Evolutionary conservation across 1,284 basidiomycete genomes (phyloP), one percentile per base, ranked within the genome.

Genomic region (Phaffia rhodozyma): DNA sequence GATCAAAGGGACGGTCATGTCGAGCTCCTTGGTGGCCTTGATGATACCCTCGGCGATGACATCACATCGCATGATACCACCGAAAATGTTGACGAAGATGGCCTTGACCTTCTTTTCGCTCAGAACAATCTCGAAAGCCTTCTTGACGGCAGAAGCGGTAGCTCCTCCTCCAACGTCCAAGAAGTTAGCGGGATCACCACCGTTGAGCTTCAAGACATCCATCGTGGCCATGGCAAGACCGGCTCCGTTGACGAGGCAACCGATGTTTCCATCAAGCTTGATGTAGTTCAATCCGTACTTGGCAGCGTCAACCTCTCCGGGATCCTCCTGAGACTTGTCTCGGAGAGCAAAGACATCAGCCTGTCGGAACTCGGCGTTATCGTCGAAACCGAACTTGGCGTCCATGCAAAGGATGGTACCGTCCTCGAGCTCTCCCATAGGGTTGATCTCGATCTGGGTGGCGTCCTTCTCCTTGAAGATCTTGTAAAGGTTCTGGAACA

Each of bases 191-290:
- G 96, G 96, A 72, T 92, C 86, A 67, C 92, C 92, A 63, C 94
- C 93, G 74, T 96, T 89, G 65, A 97, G 81, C 67, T 93, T 86
- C 65, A 99, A 82, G 47, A 98, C 94, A 74, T 99, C 96, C 93
- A 99, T 98, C 61, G 96, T 99, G 34, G 96, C 96, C 96, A 99
- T 99, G 61, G 96, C 96, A 66, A 99, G 81, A 75, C 96, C 96
- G 66, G 96, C 96, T 72, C 96, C 96, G 75, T 99, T 99, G 69
- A 99, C 96, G 66, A 99, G 81, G 78, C 96, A 99, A 52, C 96
- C 96, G 68, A 99, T 87, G 78, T 85, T 90, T 49, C 96, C 96
- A 74, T 99, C 96, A 58, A 99, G 86, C 80, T 99, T 65, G 64
- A 65, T 65, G 55, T 61, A 65, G 64, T 65, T 65, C 34, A 65